Evolutionary conservation across 2,329 filamentous ascomycete genomes (phyloP), one percentile per base, ranked within the genome.

Genomic region (Sporothrix mexicana): DNA sequence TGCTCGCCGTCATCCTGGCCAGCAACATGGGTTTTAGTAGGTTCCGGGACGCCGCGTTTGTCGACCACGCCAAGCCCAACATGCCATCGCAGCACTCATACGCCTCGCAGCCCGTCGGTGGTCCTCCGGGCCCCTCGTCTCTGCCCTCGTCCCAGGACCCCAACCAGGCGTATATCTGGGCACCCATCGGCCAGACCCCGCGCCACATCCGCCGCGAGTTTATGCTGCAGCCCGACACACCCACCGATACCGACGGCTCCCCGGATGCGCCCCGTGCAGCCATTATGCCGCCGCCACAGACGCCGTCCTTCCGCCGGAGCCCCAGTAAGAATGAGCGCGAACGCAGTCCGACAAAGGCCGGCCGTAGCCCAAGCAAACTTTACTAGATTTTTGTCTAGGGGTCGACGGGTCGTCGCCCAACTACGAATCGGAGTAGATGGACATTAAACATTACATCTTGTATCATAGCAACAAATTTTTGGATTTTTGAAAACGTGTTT

Each of bases 191-290:
- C 36, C 84, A 86, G 75, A 87, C 85, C 15, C 85, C 85, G 4
- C 81, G 82, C 68, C 82, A 83, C 70, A 82, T 85, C 25, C 82
- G 84, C 64, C 79, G 80, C n/a, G 78, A 83, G 2, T 77, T 82
- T 43, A 77, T 79, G 72, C 81, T 83, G 68, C 84, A 86, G 51
- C 77, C 77, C 66, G 82, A 84, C 68, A 85, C 87, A 9, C 84
- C 80, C 0, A 85, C 84, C 0, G 87, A 88, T 55, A 87, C 85
- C 2, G 87, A 89, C 71, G 84, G 79, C 2, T 86, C 86, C 8
- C 85, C 86, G 0, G 75, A 76, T 1, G 81, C 81, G 5, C 80
- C 80, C 51, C 79, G 82, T 71, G 84, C 81, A 73, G 76, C 81
- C 0, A 78, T 87, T 20, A 81, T 84, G 70, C 78, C 81, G n/a